Conservation (phyloP, 306 rosid genomes). For the Sindora glabra region DNA sequence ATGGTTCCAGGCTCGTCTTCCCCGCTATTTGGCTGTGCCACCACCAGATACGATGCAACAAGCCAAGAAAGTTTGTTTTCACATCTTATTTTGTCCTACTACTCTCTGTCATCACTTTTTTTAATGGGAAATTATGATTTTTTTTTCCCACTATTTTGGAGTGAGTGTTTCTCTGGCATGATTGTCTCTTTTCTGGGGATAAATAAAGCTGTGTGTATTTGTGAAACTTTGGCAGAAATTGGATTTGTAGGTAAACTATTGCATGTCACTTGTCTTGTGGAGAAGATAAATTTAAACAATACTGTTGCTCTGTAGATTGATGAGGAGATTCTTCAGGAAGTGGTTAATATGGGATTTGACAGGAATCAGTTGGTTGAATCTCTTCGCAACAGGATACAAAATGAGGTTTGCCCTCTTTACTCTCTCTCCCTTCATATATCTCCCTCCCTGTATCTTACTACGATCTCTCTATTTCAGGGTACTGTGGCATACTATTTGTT, state of each 20-base stretch:
- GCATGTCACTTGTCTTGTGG: not conserved
- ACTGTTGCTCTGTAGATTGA: constrained; percentile 59
- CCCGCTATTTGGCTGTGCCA: constrained; percentile 89
- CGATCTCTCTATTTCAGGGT: constrained; percentile 52
- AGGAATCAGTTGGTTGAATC: constrained; percentile 68
- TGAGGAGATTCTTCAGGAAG: constrained; percentile 79
- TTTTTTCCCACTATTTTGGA: no score
- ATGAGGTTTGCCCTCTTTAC: constrained; percentile 51
- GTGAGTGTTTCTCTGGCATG: no score
- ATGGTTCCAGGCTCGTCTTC: constrained; percentile 92
- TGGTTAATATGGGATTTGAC: constrained; percentile 76
- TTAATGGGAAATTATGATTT: no score
- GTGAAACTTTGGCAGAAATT: not conserved
- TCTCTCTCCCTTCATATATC: not conserved
- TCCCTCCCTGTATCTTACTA: constrained; percentile 11
- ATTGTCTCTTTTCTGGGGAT: no score
- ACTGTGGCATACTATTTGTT: constrained; percentile 84
- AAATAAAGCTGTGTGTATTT: not conserved
- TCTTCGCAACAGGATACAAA: constrained; percentile 66
- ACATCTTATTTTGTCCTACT: not conserved
- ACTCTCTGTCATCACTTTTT: not conserved
- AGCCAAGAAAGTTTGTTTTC: constrained; percentile 54
- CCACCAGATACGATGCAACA: constrained; percentile 76
- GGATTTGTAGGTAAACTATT: not conserved
- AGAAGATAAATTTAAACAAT: not conserved